Conservation (phyloP, 2,329 filamentous ascomycete genomes). For the Coniochaeta sp. region DNA sequence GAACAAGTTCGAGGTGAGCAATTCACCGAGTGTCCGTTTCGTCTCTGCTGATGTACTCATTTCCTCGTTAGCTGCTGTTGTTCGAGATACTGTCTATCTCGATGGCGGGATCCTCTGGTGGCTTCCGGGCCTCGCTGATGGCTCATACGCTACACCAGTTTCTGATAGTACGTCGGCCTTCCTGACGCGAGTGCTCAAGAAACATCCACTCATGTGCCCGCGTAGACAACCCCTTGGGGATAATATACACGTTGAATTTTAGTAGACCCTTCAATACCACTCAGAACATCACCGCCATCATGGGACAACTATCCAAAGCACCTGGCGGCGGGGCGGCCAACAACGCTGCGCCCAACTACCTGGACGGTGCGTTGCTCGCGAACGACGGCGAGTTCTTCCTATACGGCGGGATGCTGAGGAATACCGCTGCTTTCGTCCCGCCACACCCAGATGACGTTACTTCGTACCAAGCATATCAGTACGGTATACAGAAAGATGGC, state of each 20-base stretch:
- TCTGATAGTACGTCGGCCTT: constrained; percentile 33
- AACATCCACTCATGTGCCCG: constrained; percentile 5
- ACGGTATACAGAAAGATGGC: constrained; percentile 33
- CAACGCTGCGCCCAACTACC: constrained; percentile 46
- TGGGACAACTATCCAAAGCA: constrained; percentile 40
- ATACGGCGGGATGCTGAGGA: constrained; percentile 49
- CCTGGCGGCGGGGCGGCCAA: constrained; percentile 34
- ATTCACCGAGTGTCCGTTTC: constrained; percentile 14
- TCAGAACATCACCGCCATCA: constrained; percentile 44
- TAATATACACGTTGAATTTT: constrained; percentile 52
- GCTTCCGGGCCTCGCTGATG: constrained; percentile 40
- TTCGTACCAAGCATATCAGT: constrained; percentile 44
- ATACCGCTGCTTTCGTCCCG: constrained; percentile 23
- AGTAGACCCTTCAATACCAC: constrained; percentile 44
- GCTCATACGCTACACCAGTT: constrained; percentile 13
- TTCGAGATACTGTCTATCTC: constrained; percentile 57
- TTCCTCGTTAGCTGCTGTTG: constrained; percentile 37
- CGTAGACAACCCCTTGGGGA: constrained; percentile 42
- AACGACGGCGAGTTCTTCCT: constrained; percentile 57
- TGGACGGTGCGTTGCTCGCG: constrained; percentile 56
- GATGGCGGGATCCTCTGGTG: constrained; percentile 55
- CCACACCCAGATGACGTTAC: constrained; percentile 37
- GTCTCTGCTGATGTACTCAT: background rate
- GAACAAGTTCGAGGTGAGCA: constrained; percentile 32
- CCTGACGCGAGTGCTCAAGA: background rate